Evolutionary conservation across 805 yeast species (phyloP).

Genomic region (Candida silvicultrix): DNA sequence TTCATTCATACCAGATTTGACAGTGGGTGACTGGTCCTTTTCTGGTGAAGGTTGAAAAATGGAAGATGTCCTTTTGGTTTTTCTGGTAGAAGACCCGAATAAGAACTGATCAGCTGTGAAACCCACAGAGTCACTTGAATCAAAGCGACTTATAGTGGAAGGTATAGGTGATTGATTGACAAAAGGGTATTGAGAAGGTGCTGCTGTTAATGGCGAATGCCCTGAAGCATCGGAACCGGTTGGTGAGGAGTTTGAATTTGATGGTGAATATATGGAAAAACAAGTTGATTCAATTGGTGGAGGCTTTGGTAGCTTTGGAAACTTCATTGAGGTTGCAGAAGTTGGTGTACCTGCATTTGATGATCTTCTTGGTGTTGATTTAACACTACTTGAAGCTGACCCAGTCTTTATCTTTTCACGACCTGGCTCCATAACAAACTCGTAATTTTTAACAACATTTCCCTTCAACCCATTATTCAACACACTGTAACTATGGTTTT

Average conservation of each 20-base stretch:
- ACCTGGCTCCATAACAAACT: slow-evolving; percentile 20
- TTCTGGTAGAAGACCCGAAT: neutral
- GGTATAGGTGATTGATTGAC: slow-evolving; percentile 2
- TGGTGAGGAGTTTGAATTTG: slow-evolving; percentile 14
- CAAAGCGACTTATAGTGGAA: neutral
- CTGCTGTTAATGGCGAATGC: slow-evolving; percentile 14
- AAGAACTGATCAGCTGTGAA: neutral
- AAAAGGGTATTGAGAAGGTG: neutral
- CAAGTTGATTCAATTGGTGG: slow-evolving; percentile 15
- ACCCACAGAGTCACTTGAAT: neutral
- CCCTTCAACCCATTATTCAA: slow-evolving; percentile 4
- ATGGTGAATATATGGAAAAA: slow-evolving; percentile 12
- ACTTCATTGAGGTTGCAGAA: slow-evolving; percentile 14
- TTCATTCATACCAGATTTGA: neutral
- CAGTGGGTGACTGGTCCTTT: neutral
- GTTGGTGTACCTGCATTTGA: slow-evolving; percentile 7
- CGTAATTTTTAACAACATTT: slow-evolving; percentile 14
- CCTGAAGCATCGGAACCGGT: slow-evolving; percentile 18
- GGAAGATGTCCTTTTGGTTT: neutral
- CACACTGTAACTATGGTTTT: neutral
- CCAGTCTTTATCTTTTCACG: slow-evolving; percentile 1
- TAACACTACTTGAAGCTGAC: neutral
- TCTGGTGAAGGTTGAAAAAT: neutral
- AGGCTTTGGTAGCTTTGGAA: slow-evolving; percentile 16
- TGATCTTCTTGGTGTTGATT: slow-evolving; percentile 13